Base-by-base conservation (phyloP, 148 eudicot species). In the Drosera capensis region DNA sequence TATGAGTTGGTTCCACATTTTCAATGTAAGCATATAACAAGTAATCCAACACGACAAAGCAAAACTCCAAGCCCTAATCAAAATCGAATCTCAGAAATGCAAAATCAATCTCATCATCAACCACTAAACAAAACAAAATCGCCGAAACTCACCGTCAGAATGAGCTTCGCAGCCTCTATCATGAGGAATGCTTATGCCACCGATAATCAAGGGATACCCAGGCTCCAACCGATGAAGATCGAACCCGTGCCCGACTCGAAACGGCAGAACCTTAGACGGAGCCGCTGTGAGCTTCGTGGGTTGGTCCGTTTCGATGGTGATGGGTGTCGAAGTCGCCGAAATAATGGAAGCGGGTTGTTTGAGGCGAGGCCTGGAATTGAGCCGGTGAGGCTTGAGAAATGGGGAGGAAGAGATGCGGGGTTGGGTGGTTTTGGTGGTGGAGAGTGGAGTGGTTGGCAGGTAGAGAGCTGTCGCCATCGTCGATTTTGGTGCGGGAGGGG, bases 91-190 rank as follows among this genome's bases (percentile, higher is more conserved):
- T n/a, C n/a, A n/a, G n/a, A n/a, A n/a, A n/a, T n/a, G n/a, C n/a
- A n/a, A n/a, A n/a, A n/a, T n/a, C n/a, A n/a, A n/a, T n/a, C n/a
- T n/a, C n/a, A n/a, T n/a, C n/a, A n/a, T n/a, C n/a, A n/a, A n/a
- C n/a, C n/a, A n/a, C n/a, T n/a, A n/a, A n/a, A n/a, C 45, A 9
- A 1, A 25, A 14, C 39, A 47, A 13, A 50, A 29, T 43, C 38
- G 16, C 44, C 48, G 26, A 15, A 45, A 1, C 19, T 19, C 62
- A 87, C 96, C 96, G 64, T 87, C 96, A 49, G 96, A 87, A 54
- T 87, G 96, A 77, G 96, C 96, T 42, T 88, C 96, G 52, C 96
- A 88, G 16, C 96, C 96, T 59, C 71, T 70, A 20, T 83, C 94
- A 51, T 80, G 90, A 38, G 97, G 97, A 48, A 88, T 77, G 51